Evolutionary conservation across 116 monocot genomes (phyloP).

Genomic region (Zostera marina): DNA sequence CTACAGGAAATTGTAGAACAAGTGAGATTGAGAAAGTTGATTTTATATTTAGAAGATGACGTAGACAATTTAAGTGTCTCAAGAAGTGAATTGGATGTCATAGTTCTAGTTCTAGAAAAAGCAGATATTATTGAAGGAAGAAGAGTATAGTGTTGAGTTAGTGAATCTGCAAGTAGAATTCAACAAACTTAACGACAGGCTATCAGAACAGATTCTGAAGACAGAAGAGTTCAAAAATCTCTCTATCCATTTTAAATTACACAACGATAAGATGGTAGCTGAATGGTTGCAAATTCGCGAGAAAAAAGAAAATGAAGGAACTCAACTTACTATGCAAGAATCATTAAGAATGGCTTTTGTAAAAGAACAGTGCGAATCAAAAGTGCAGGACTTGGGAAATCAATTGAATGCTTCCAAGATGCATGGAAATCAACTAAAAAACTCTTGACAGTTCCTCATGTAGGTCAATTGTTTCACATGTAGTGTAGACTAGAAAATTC

Average conservation of each 20-base stretch:
- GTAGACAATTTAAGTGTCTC: constrained; percentile 32
- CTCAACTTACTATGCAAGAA: constrained; percentile 37
- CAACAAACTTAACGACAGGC: constrained; percentile 42
- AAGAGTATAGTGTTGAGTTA: constrained; percentile 24
- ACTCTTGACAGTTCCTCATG: no score
- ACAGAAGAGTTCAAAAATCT: constrained; percentile 88
- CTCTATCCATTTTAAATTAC: constrained; percentile 70
- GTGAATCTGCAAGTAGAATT: constrained; percentile 40
- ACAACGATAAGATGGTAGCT: constrained; percentile 76
- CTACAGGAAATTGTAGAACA: neutral
- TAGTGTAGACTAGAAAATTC: no score
- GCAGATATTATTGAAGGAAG: constrained; percentile 24
- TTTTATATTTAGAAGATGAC: constrained; percentile 38
- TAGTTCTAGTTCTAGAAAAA: constrained; percentile 31
- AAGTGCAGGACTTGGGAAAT: constrained; percentile 65
- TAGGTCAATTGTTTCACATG: no score
- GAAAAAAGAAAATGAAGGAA: constrained; percentile 41
- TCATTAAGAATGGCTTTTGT: constrained; percentile 90
- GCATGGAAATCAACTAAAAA: constrained; percentile 88
- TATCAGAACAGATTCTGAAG: constrained; percentile 83
- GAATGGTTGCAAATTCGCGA: constrained; percentile 38
- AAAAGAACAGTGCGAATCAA: constrained; percentile 81
- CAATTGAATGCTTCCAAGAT: constrained; percentile 55
- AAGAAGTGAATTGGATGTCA: constrained; percentile 40
- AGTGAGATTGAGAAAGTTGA: constrained; percentile 9